Base-by-base conservation (phyloP, 2,329 filamentous ascomycete species). In the Didymella pomorum region DNA sequence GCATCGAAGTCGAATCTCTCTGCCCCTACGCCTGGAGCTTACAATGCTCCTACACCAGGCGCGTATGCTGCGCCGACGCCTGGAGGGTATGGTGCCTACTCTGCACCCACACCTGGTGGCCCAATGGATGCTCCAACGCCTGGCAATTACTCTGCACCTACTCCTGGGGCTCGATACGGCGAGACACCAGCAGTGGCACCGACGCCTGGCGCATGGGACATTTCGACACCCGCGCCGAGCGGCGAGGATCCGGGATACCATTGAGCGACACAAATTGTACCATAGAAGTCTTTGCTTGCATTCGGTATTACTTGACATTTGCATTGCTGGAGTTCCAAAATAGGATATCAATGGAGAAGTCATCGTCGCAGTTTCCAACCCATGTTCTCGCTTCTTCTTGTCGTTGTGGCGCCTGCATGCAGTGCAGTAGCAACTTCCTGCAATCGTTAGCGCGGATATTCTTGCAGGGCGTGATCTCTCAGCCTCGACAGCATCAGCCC, bases 161-260 rank as follows among this genome's bases (percentile, higher is more conserved):
- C 76, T 3, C 76, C 77, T 7, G 74, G 72, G 14, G 73, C 74
- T 18, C 66, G 59, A 11, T 76, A 77, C 58, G 78, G 76, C 33
- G 71, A 74, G 21, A 80, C 79, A 29, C 73, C 73, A 29, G 87
- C 87, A 21, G 56, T 42, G 14, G 56, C 56, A 20, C 86, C 87
- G 0, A 89, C 87, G n/a, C 87, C 87, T 4, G 81, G 81, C 10
- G 79, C 78, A 14, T 83, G 81, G 57, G 87, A 86, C 2, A 87
- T 87, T 4, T 80, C 79, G 6, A 71, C 68, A 18, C 68, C 68
- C 25, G 68, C 67, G 41, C 65, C 68, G n/a, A 68, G 67, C 33
- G 68, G 67, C 18, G 68, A 67, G 49, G 65, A 71, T 37, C 68
- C 65, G 9, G 63, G 67, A 1, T 70, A 70, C 49, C 65, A 69